Base-by-base conservation (phyloP, 768 basidiomycete genomes). In the Tulasnella sp. region DNA sequence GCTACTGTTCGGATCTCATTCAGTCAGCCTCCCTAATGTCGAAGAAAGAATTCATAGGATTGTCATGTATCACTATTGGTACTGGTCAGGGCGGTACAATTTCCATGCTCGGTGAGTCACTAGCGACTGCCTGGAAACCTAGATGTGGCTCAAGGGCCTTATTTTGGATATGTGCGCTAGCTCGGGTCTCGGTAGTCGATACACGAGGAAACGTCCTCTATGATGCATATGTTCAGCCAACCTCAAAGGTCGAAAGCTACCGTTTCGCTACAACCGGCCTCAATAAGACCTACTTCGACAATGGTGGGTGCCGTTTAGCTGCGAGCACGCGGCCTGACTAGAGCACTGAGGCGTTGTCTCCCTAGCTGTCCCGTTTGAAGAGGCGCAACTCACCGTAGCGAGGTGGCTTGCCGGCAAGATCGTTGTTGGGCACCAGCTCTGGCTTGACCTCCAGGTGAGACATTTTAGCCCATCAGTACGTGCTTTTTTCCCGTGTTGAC, bases 391-490 rank as follows among this genome's bases (percentile, higher is more conserved):
- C 82, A 86, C 88, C 44, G 90, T 94, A 64, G 91, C 93, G 1
- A 89, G 88, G 78, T 85, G 92, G 81, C 89, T 95, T 82, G 89
- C 90, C 84, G 92, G 90, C 77, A 94, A 93, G 85, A 88, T 93
- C 48, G 85, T 95, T 72, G 90, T 96, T 40, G 94, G 94, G 28
- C 93, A 96, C 85, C 88, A 91, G 84, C 87, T 95, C 22, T 96
- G 94, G 94, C 90, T 92, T 82, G 94, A 96, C 89, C 95, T 42
- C 93, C 93, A 75, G 93, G 94, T 93, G 40, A 77, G 31, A 24
- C 73, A 34, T 41, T 58, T 72, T 48, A 31, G 42, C 31, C n/a
- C n/a, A 48, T 41, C 16, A n/a, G 37, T 41, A n/a, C 73, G 24
- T 37, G 73, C 3, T 48, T 24, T 16, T 48, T n/a, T n/a, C n/a